Evolutionary conservation across 2,329 filamentous ascomycete species (phyloP), one percentile per base, ranked within the genome.

Genomic region (Aspergillus caelatus): DNA sequence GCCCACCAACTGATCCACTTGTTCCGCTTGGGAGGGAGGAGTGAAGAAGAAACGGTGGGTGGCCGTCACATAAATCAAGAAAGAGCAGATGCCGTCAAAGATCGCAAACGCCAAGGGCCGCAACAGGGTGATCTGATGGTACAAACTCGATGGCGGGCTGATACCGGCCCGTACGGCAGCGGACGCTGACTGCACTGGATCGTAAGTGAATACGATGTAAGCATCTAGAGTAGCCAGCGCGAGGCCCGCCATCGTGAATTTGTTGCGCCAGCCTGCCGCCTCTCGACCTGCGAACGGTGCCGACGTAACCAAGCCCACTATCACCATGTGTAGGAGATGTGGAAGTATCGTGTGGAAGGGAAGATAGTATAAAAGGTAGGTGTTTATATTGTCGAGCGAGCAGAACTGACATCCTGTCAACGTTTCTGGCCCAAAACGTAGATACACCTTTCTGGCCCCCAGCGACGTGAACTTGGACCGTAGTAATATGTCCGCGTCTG

Each of bases 401-500:
- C 94, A 97, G 81, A 96, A 97, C n/a, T 87, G 85, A 77, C 94
- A 98, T 63, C 88, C 83, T 26, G 89, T 83, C 43, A 98, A 77
- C 10, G 89, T 87, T 39, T 86, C 83, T 0, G 93, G 92, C 2
- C 95, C 95, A 78, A 88, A 96, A 63, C 91, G 88, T 58, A 96
- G 84, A 80, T 97, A 98, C 9, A 96, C 83, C 63, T 95, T 85
- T 60, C 92, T 86, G 55, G 90, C 90, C 68, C 92, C 88, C 60
- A 89, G 80, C 64, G 86, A 89, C 68, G 87, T 85, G 73, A 98
- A 89, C 70, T 89, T 89, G 30, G 82, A 79, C 58, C 88, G 85
- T 11, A 98, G 84, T 28, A 84, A 79, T 57, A 86, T 82, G 78
- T 98, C 94, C 14, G 76, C 75, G 0, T 72, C 68, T 2, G 80